A percentile compares a stretch with the other conserved stretches of the same genome.
phyloP scores from a whole-genome alignment of 164 flowering plant genomes.

The Tetrastigma voinierianum region DNA sequence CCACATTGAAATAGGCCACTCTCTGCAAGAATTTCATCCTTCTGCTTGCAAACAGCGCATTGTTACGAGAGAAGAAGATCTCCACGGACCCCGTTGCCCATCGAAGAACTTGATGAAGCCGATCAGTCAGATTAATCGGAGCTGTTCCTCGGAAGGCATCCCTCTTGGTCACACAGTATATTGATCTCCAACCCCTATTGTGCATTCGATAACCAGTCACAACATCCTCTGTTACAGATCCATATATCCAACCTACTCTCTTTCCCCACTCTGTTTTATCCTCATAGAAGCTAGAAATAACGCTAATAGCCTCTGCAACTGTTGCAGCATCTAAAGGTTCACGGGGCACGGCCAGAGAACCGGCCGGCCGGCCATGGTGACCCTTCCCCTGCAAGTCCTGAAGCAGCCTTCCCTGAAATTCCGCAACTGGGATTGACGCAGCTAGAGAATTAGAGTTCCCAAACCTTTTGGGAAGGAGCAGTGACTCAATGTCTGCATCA shows the following conservation, averaged over 20 bases:
- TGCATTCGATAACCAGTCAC: constrained; percentile 97
- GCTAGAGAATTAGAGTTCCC: constrained; percentile 70
- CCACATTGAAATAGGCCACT: constrained; percentile 81
- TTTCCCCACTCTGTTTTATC: constrained; percentile 93
- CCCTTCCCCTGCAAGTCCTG: constrained; percentile 60
- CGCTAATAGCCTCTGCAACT: constrained; percentile 83
- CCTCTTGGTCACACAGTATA: constrained; percentile 83
- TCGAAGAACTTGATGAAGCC: constrained; percentile 90
- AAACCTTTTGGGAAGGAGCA: constrained; percentile 68
- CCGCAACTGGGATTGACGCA: constrained; percentile 82
- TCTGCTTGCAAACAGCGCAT: constrained; percentile 66
- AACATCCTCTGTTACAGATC: constrained; percentile 95
- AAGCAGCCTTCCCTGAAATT: constrained; percentile 79
- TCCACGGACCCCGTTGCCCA: constrained; percentile 99
- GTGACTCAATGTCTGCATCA: constrained; percentile 51
- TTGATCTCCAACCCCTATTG: constrained; percentile 92
- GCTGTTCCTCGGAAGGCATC: constrained; percentile 98
- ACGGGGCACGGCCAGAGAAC: constrained; percentile 78
- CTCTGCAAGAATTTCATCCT: constrained; percentile 86
- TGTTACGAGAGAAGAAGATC: constrained; percentile 89
- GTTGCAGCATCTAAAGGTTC: constrained; percentile 90
- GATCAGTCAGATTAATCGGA: constrained; percentile 88
- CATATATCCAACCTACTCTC: constrained; percentile 94
- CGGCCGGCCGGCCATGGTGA: constrained; percentile 68
- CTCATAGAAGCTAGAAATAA: constrained; percentile 85